Base-by-base conservation (phyloP, 768 basidiomycete genomes). In the Collybia nuda region DNA sequence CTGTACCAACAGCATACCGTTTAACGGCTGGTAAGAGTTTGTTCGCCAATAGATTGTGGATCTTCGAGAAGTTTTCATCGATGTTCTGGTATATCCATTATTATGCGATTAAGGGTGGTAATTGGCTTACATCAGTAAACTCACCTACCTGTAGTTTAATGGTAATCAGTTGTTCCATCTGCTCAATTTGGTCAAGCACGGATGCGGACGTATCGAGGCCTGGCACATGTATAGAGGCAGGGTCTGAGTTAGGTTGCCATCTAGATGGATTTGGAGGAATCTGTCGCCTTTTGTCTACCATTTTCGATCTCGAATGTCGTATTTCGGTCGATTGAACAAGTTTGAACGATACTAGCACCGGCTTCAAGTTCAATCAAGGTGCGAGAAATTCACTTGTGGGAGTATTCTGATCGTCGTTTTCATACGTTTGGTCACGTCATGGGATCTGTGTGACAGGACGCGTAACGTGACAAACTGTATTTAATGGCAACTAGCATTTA, bases 101-200 rank as follows among this genome's bases (percentile, higher is more conserved):
- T 40, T 47, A 40, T 40, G 19, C 29, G 11, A 24, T 44, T 8
- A 42, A 41, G 23, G 24, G 7, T 52, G 38, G 3, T 6, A 15
- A 23, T 3, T 22, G 9, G n/a, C 23, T 3, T 23, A n/a, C 18
- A 9, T 28, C n/a, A 7, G 46, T 42, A 38, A 44, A 18, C 43
- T 40, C 18, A 47, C 66, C 56, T 48, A 88, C 92, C 80, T 95
- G 94, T 9, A 98, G 75, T 57, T 93, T 88, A 46, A 94, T 78
- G 7, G 95, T 94, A 54, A 96, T 95, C 61, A 95, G 77, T 64
- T 97, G 95, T 67, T 98, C 95, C 51, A 97, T 92, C 68, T 95
- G 91, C 61, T 96, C 93, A 47, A 93, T 87, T 71, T 97, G 94
- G 60, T 87, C 92, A 52, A 79, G 79, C 21, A 84, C 72, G 18